Percentiles rank a stretch among this genome's conserved stretches.
Evolutionary conservation across 257 asterid species (phyloP).

Genomic region (Nicotiana obtusifolia): DNA sequence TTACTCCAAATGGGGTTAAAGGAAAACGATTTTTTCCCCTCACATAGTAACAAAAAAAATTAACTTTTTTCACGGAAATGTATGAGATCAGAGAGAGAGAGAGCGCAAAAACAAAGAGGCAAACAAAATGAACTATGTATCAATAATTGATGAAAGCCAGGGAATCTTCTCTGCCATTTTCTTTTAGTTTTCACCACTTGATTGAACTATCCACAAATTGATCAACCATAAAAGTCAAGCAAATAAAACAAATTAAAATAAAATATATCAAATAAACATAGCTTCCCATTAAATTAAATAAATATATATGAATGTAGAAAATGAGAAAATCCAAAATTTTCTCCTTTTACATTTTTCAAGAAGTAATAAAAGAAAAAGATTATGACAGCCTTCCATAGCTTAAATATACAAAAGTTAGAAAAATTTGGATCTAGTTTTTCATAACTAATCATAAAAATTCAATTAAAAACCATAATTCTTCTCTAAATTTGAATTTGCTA

Average conservation of each 20-base stretch:
- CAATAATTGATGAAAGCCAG: constrained; percentile 28
- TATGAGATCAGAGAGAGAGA: constrained; percentile 23
- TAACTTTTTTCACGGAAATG: constrained; percentile 42
- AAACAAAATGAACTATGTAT: constrained; percentile 40
- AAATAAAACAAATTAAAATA: not conserved
- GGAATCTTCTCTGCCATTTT: constrained; percentile 47
- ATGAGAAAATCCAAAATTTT: not conserved
- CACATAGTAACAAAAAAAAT: constrained; percentile 30
- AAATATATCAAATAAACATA: not conserved
- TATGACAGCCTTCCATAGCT: not conserved
- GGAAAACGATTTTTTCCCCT: not conserved
- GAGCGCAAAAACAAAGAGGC: constrained; percentile 28
- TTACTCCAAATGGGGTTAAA: not conserved
- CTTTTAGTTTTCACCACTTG: constrained; percentile 26
- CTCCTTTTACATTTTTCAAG: not conserved
- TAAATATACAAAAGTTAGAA: not conserved
- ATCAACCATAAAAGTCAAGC: not conserved
- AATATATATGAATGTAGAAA: not conserved
- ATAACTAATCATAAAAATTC: not conserved
- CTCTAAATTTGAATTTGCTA: no score
- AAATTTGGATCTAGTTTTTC: not conserved
- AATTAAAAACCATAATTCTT: not conserved
- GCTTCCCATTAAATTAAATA: not conserved
- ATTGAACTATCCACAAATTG: constrained; percentile 3
- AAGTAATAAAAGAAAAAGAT: not conserved